These are phyloP conservation scores for Suhomyces chickasaworum DNA, from an alignment of 1,139 yeast species.

Conservation along the genomic window DNA sequence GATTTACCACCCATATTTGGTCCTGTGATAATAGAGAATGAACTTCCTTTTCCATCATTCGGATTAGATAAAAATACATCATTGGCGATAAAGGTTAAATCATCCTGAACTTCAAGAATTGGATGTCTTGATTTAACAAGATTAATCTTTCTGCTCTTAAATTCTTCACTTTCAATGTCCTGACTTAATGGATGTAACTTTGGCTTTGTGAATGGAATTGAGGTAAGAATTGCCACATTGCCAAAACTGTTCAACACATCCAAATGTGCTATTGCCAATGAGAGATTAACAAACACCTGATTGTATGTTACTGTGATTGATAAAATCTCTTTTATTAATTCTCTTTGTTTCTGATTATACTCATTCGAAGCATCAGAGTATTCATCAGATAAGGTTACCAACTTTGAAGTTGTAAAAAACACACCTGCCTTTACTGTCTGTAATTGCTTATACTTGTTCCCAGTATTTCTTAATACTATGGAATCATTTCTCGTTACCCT, in stretches of 20 bases:
- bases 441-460: conserved; percentile 66
- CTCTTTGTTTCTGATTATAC: conserved; percentile 73
- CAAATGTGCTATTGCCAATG: conserved; percentile 65
- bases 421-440: conserved; percentile 96
- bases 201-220: conserved; percentile 79
- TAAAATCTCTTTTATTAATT: conserved; percentile 79
- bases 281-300: conserved; percentile 70
- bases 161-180: conserved; percentile 28
- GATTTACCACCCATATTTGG: conserved; percentile 99
- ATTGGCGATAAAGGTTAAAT: conserved; percentile 81
- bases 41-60: conserved; percentile 43
- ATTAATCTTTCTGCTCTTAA: conserved; percentile 50
- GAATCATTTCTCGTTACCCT: conserved; percentile 91
- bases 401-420: conserved; percentile 72
- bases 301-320: conserved; percentile 78
- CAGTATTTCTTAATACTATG: conserved; percentile 64
- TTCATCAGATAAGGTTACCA: conserved; percentile 61
- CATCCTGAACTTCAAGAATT: conserved; percentile 89
- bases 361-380: conserved; percentile 61
- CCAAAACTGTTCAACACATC: conserved; percentile 89
- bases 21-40: conserved; percentile 87
- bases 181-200: conserved; percentile 50
- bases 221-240: conserved; percentile 80
- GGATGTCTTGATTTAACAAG: conserved; percentile 87
- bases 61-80: conserved; percentile 58